Percentiles rank a stretch among this genome's conserved stretches.
Conservation (phyloP, 2,329 filamentous ascomycete genomes). For the Pleoardoris graminearum region DNA sequence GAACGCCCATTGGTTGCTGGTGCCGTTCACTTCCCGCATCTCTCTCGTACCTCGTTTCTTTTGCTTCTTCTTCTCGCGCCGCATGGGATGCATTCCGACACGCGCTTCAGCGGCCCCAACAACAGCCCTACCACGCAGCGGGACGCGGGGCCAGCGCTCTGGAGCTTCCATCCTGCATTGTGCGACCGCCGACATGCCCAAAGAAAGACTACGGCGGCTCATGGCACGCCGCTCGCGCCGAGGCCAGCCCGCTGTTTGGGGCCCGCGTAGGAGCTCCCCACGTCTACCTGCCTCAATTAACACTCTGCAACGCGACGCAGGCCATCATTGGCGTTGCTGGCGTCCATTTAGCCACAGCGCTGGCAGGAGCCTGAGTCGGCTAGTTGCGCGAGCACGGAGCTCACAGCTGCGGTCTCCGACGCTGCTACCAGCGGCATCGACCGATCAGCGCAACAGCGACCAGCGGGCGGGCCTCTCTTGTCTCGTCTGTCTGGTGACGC, state of each 20-base stretch:
- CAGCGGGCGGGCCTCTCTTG: background rate
- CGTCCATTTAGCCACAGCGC: constrained; percentile 16
- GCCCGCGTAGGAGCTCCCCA: constrained; percentile 18
- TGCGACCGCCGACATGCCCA: background rate
- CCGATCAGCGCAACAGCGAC: background rate
- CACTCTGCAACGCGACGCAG: constrained; percentile 11
- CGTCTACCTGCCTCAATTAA: constrained; percentile 20
- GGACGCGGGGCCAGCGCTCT: background rate
- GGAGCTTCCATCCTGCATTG: background rate
- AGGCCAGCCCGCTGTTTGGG: constrained; percentile 5
- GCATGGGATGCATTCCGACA: constrained; percentile 16
- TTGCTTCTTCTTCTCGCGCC: constrained; percentile 24
- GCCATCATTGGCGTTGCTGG: constrained; percentile 1
- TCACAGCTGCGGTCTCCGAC: background rate
- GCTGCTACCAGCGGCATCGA: background rate
- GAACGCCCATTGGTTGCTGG: constrained; percentile 8
- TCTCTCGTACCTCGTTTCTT: constrained; percentile 35
- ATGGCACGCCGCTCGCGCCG: constrained; percentile 11
- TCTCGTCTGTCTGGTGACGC: constrained; percentile 14
- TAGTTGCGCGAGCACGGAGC: background rate
- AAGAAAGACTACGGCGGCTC: background rate
- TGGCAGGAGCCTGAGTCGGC: constrained; percentile 2
- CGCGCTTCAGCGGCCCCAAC: background rate
- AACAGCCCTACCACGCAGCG: constrained; percentile 17
- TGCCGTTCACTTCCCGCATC: constrained; percentile 20